These are phyloP conservation scores for Pinus taeda DNA, from an alignment of 75 land plant species.

Conservation along the genomic window DNA sequence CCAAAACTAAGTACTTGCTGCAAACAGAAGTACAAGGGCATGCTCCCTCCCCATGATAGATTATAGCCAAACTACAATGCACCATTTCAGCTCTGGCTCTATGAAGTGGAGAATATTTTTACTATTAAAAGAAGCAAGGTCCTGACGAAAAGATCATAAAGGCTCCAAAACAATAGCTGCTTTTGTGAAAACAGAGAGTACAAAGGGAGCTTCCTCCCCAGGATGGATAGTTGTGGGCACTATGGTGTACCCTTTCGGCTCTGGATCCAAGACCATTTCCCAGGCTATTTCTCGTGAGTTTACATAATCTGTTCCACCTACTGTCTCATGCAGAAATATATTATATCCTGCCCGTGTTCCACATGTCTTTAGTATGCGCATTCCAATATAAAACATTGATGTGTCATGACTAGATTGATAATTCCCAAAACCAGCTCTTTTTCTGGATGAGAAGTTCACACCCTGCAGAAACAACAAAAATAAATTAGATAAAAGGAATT, in stretches of 20 bases:
- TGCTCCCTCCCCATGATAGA: not conserved
- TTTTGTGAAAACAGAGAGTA: conserved; percentile 96
- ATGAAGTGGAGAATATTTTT: not conserved
- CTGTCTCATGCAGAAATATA: conserved; percentile 93
- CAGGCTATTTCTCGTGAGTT: conserved; percentile 99
- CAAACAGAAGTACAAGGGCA: not conserved
- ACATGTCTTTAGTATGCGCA: conserved; percentile 94
- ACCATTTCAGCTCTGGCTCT: not conserved
- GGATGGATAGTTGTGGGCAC: conserved; percentile 96
- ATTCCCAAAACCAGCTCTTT: conserved; percentile 71
- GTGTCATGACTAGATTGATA: conserved; percentile 91
- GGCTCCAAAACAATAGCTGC: conserved; percentile 87
- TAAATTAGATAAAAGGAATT: not conserved
- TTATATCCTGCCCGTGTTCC: conserved; percentile 92
- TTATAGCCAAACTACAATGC: not conserved
- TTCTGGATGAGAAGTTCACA: conserved; percentile 75
- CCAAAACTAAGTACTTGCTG: not conserved
- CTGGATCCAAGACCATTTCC: conserved; percentile 97
- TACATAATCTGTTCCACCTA: conserved; percentile 98
- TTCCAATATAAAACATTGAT: conserved; percentile 88
- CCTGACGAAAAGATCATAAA: conserved; percentile 22
- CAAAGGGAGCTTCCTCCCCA: conserved; percentile 97
- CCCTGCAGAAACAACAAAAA: conserved; percentile 39
- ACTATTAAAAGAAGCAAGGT: not conserved
- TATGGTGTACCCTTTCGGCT: conserved; percentile 98